Conservation (phyloP, 2,329 filamentous ascomycete genomes). For the Fusarium stilboides region DNA sequence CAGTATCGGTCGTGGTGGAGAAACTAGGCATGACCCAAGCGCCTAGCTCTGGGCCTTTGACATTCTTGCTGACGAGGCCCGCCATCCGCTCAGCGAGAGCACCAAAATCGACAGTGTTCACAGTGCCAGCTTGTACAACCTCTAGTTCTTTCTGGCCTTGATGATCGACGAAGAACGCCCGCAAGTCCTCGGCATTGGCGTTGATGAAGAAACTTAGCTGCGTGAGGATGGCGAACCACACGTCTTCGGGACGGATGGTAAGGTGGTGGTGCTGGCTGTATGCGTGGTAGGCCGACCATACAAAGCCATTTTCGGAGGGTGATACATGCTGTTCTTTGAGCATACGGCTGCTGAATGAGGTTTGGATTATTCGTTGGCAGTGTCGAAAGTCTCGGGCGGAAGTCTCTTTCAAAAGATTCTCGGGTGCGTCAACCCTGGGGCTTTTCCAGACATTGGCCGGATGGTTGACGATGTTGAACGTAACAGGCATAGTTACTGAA, state of each 20-base stretch:
- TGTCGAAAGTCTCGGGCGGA: background rate
- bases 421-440: background rate
- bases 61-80: background rate
- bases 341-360: background rate
- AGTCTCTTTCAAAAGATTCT: background rate
- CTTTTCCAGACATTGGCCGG: background rate
- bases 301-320: constrained; percentile 55
- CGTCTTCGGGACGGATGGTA: constrained; percentile 65
- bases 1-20: constrained; percentile 63
- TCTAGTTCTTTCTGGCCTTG: constrained; percentile 12
- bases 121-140: background rate
- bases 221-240: constrained; percentile 67
- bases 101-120: background rate
- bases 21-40: constrained; percentile 63
- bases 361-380: background rate
- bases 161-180: constrained; percentile 9
- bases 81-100: constrained; percentile 1
- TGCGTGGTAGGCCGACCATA: constrained; percentile 56
- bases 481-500: constrained; percentile 1
- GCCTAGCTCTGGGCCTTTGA: constrained; percentile 1
- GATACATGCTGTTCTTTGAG: background rate
- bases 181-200: constrained; percentile 54
- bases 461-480: background rate
- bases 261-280: constrained; percentile 63
- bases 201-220: constrained; percentile 65